Evolutionary conservation across 2,329 filamentous ascomycete genomes (phyloP), one percentile per base, ranked within the genome.

Genomic region (Penicillium verrucosum): DNA sequence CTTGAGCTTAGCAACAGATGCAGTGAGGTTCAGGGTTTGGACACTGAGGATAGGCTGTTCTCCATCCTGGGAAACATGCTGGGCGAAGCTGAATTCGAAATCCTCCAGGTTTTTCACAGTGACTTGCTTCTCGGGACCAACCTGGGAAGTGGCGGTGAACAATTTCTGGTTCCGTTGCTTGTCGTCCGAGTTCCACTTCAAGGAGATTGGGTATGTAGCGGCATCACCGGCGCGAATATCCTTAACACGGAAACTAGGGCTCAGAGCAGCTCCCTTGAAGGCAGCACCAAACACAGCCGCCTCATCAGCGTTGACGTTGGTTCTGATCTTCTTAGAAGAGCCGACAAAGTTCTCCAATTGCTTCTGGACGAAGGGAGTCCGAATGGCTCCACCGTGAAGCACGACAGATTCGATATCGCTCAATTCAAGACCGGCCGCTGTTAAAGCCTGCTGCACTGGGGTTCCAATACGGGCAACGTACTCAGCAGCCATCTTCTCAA

Each of bases 241-340:
- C 82, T 97, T 99, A 71, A 99, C 94, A 60, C 92, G 88, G 85
- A 99, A 99, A 72, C 89, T 93, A 40, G 93, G 92, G 76, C 91
- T 97, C 57, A 99, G 82, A 65, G 90, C 86, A 51, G 94, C 94
- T 49, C 90, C 94, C 70, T 92, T 90, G 82, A 99, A 97, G 29
- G 89, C 92, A 54, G 94, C 93, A 66, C 94, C 94, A 73, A 97
- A 96, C 10, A 96, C 94, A 49, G 94, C 94, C 25, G 94, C 89
- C 77, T 99, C 94, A 68, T 99, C 94, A 11, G 93, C 89, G 77
- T 99, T 99, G 70, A 99, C 94, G 67, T 95, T 99, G 69, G 88
- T 89, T 62, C 92, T 88, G 58, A 99, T 81, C 80, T 96, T 97
- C 50, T 89, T 85, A 8, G 86, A 76, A 18, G 82, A 84, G 37